These are phyloP conservation scores for Myrmaecium sp. DNA, from an alignment of 2,329 filamentous ascomycete genomes.

Conservation along the genomic window DNA sequence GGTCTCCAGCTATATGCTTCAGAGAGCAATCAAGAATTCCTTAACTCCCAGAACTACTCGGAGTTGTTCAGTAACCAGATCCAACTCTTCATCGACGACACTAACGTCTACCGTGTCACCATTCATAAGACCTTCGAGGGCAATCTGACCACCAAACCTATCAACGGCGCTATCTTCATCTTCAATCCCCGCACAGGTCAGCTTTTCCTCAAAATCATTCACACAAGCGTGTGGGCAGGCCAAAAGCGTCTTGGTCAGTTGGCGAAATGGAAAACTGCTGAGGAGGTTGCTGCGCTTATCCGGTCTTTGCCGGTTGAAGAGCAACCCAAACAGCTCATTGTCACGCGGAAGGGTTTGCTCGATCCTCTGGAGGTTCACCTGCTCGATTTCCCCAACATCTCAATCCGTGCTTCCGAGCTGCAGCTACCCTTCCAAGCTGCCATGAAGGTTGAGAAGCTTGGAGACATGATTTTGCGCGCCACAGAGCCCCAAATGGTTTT, in stretches of 20 bases:
- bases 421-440: slow-evolving; percentile 97
- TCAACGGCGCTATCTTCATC: slow-evolving; percentile 99
- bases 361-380: slow-evolving; percentile 95
- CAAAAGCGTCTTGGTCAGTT: slow-evolving; percentile 97
- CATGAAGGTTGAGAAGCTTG: slow-evolving; percentile 99
- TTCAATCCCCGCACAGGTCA: slow-evolving; percentile 99
- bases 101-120: slow-evolving; percentile 96
- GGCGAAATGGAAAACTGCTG: slow-evolving; percentile 98
- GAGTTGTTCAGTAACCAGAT: slow-evolving; percentile 98
- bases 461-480: slow-evolving; percentile 94
- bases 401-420: slow-evolving; percentile 89
- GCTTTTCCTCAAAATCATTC: slow-evolving; percentile 96
- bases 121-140: slow-evolving; percentile 99
- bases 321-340: slow-evolving; percentile 96
- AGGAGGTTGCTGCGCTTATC: slow-evolving; percentile 97
- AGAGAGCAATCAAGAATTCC: slow-evolving; percentile 96
- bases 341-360: slow-evolving; percentile 89
- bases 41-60: slow-evolving; percentile 98
- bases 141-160: slow-evolving; percentile 96
- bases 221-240: slow-evolving; percentile 97
- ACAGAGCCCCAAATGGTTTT: slow-evolving; percentile 99
- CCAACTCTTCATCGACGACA: slow-evolving; percentile 97
- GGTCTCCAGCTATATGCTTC: slow-evolving; percentile 95
- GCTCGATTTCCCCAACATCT: slow-evolving; percentile 97
- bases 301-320: slow-evolving; percentile 92